These are phyloP conservation scores for Fusarium beomiforme DNA, from an alignment of 2,329 filamentous ascomycete genomes.

Conservation along the genomic window DNA sequence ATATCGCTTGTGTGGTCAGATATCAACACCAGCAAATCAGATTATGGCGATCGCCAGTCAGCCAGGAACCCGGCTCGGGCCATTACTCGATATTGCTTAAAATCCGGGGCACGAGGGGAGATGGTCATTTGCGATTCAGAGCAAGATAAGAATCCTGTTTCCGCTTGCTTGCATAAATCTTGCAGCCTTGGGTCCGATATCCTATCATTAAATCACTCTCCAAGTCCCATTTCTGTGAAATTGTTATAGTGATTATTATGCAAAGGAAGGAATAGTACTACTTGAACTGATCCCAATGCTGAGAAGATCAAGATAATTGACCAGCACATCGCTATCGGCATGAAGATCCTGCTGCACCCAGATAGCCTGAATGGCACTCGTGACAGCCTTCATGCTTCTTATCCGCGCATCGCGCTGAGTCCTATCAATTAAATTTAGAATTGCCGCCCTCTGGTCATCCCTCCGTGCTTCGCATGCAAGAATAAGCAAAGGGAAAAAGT, in stretches of 20 bases:
- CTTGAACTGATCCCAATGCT: constrained; percentile 26
- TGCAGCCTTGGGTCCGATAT: no score
- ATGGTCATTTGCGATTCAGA: background rate
- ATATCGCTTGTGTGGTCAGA: background rate
- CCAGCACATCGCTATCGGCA: constrained; percentile 43
- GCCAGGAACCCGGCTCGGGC: background rate
- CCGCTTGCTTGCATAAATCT: background rate
- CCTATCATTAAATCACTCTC: no score
- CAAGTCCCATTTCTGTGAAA: no score
- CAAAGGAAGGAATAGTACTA: constrained; percentile 21
- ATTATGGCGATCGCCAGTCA: background rate
- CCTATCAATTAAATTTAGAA: constrained; percentile 46
- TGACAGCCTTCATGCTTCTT: constrained; percentile 41
- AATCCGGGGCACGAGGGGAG: background rate
- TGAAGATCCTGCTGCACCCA: constrained; percentile 50
- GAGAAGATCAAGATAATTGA: constrained; percentile 45
- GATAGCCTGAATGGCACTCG: constrained; percentile 39
- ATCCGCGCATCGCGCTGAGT: constrained; percentile 27
- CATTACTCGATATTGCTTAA: background rate
- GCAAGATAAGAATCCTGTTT: background rate
- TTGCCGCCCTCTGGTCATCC: constrained; percentile 45
- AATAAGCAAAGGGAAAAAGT: constrained; percentile 50
- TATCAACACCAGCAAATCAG: background rate
- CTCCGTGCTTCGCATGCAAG: constrained; percentile 48
- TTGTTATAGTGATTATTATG: background rate